Evolutionary conservation across 2,329 filamentous ascomycete species (phyloP), one percentile per base, ranked within the genome.

Genomic region (Didymosphaeria variabile): DNA sequence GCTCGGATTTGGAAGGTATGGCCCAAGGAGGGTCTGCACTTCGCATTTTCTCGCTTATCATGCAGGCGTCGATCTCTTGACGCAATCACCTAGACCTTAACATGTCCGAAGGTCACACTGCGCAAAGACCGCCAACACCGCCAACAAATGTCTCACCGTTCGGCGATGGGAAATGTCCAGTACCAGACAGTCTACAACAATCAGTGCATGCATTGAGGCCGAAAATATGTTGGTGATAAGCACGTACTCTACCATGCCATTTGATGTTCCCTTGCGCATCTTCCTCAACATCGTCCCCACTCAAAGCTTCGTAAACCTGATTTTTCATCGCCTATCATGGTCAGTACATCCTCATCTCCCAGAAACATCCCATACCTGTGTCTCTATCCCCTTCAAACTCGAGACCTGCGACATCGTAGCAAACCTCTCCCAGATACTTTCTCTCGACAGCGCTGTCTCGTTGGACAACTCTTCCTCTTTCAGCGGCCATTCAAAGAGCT

Each of bases 181-280:
- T 55, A 55, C 52, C 52, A 55, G 8, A 55, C 52, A 32, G 38
- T 44, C 50, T 53, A 12, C 17, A 12, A 29, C 8, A n/a, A n/a
- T 53, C 9, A 42, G 13, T 40, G 5, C 9, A 29, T n/a, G 21
- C 26, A n/a, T 21, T 17, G 3, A 53, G 17, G 29, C 13, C 21
- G 5, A 40, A 29, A 29, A 34, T 23, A n/a, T 42, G 50, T 40
- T 53, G 19, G 21, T 15, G 12, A 9, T n/a, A 4, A 29, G 17
- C 7, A 53, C 50, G 17, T 40, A 53, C 50, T 29, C 52, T 55
- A 21, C 52, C 52, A n/a, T 55, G 52, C 17, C 19, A 55, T n/a
- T 6, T 19, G 9, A 55, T n/a, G 15, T 45, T 23, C 5, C 52
- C 52, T 34, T 44, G 15, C 19, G 26, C 52, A 32, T 55, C 52